phyloP scores from a whole-genome alignment of 805 yeast genomes.

The Yamadazyma sp. region DNA sequence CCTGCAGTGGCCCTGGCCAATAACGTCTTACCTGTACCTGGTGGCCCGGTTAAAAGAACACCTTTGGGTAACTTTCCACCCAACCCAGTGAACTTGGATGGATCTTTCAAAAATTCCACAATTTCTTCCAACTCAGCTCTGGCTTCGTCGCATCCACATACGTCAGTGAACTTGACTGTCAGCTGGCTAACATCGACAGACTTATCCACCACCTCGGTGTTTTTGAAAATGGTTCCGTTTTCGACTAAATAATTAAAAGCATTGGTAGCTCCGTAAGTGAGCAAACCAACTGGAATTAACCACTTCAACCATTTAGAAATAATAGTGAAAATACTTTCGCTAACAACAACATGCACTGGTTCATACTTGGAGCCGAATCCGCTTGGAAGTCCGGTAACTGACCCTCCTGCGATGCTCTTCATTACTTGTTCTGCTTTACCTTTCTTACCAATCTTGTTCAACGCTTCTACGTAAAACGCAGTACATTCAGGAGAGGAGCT shows the following conservation, averaged over 20 bases:
- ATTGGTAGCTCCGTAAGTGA: conserved; percentile 78
- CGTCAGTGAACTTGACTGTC: conserved; percentile 87
- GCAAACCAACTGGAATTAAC: conserved; percentile 75
- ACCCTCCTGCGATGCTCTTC: conserved; percentile 4
- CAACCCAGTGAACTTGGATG: conserved; percentile 90
- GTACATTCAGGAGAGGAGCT: conserved; percentile 81
- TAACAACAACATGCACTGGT: conserved; percentile 91
- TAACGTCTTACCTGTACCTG: conserved; percentile 97
- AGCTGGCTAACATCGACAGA: conserved; percentile 82
- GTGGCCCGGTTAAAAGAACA: conserved; percentile 94
- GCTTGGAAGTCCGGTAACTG: conserved; percentile 21
- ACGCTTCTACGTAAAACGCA: conserved; percentile 74
- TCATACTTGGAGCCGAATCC: conserved; percentile 67
- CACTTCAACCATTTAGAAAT: conserved; percentile 87
- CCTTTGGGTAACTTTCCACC: conserved; percentile 99
- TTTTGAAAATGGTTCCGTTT: conserved; percentile 75
- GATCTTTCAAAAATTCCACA: conserved; percentile 96
- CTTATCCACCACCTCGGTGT: conserved; percentile 70
- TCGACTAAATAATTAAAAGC: conserved; percentile 80
- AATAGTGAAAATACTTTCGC: conserved; percentile 78
- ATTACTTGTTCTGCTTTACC: conserved; percentile 72
- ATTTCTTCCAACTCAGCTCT: conserved; percentile 95
- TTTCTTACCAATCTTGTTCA: conserved; percentile 71
- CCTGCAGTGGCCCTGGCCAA: conserved; percentile 98
- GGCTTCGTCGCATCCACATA: conserved; percentile 98